These are phyloP conservation scores for Casaregolazyma suthepensis DNA, from an alignment of 1,139 yeast genomes.

Conservation along the genomic window DNA sequence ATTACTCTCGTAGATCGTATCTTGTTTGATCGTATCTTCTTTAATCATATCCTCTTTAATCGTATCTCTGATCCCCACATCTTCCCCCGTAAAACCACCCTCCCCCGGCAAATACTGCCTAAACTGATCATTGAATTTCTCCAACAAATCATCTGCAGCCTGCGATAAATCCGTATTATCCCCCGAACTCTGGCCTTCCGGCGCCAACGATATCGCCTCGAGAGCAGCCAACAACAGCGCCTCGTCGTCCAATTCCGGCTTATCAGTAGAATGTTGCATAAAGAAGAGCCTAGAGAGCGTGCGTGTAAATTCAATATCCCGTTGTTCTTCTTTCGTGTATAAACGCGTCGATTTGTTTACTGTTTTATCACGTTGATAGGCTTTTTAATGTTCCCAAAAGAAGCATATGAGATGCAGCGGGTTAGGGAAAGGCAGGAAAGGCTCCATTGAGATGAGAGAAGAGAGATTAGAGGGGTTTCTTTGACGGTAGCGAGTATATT, in stretches of 20 bases:
- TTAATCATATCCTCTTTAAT: background rate
- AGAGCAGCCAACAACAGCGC: constrained; percentile 4
- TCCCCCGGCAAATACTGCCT: background rate
- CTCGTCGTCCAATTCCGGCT: constrained; percentile 3
- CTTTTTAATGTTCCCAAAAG: background rate
- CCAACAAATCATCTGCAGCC: background rate
- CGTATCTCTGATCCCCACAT: background rate
- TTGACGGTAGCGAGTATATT: too few relatives aligned
- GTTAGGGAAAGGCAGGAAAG: background rate
- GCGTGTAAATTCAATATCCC: background rate
- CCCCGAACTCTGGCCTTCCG: background rate
- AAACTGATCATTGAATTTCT: background rate
- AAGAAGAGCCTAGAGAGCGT: background rate
- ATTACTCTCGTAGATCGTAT: background rate
- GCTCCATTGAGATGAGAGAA: too few relatives aligned
- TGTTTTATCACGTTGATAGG: background rate
- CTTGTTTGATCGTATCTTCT: background rate
- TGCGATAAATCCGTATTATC: background rate
- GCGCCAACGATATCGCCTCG: constrained; percentile 2
- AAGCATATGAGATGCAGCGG: background rate
- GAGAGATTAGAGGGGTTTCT: too few relatives aligned
- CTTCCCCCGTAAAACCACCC: background rate
- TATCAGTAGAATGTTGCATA: background rate
- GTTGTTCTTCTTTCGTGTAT: background rate
- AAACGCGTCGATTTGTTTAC: background rate